phyloP scores from a whole-genome alignment of 139 green algal species.

The Chlamydomonas incerta region DNA sequence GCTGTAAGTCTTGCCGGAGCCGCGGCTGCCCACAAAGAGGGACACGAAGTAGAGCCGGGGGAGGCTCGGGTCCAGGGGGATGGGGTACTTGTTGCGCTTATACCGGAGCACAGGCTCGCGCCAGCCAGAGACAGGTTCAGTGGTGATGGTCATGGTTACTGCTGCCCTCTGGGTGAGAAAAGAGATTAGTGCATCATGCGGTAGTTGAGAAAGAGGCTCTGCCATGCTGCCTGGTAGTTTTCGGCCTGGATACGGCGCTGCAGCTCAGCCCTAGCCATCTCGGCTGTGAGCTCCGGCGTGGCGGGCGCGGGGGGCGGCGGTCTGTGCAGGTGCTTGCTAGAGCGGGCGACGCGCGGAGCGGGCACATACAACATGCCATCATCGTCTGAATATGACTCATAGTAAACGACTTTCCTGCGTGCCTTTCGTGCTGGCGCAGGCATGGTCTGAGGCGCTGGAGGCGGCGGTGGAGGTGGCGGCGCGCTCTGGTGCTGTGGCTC shows the following conservation, averaged over 20 bases:
- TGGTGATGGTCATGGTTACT: background rate
- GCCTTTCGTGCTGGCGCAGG: background rate
- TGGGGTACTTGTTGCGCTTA: background rate
- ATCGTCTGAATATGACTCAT: background rate
- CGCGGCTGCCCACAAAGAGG: background rate
- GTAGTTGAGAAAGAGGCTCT: background rate
- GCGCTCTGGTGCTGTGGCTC: background rate
- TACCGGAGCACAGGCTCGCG: background rate
- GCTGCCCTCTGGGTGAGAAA: background rate
- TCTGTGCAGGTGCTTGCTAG: background rate
- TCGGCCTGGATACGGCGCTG: background rate
- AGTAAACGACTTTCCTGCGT: background rate
- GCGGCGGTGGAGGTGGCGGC: background rate
- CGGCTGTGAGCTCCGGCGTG: background rate
- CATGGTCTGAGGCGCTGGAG: background rate
- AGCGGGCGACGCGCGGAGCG: background rate
- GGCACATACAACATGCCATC: background rate
- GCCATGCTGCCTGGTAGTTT: background rate
- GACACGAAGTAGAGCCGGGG: background rate
- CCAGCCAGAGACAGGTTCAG: background rate
- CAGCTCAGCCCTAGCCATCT: background rate
- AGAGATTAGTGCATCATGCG: background rate
- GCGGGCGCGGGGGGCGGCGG: background rate
- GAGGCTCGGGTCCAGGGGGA: background rate
- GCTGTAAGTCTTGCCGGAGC: background rate